Evolutionary conservation across 371 early-diverging fungal species (phyloP).

Genomic region (Mortierella sp.): DNA sequence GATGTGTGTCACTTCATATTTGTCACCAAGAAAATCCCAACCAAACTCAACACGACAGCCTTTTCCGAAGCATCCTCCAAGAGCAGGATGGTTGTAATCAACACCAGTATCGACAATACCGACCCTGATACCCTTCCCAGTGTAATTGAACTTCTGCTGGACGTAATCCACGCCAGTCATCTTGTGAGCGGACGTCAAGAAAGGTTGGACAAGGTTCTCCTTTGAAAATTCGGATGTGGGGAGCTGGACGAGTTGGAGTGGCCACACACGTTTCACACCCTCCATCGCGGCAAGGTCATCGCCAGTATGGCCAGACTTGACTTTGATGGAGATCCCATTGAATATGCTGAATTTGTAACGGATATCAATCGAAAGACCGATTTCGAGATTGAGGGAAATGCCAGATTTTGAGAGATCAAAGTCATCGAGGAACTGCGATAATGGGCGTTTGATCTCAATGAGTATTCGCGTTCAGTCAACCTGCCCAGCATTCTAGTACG

Average conservation of each 20-base stretch:
- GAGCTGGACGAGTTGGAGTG: slow-evolving; percentile 3
- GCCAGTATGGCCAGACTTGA: slow-evolving; percentile 24
- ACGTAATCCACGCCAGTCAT: slow-evolving; percentile 71
- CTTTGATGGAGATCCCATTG: slow-evolving; percentile 24
- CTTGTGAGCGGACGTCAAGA: slow-evolving; percentile 46
- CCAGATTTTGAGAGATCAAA: slow-evolving; percentile 31
- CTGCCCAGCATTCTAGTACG: no score
- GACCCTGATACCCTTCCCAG: slow-evolving; percentile 73
- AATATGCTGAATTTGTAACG: slow-evolving; percentile 23
- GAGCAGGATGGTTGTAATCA: slow-evolving; percentile 65
- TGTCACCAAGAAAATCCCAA: slow-evolving; percentile 58
- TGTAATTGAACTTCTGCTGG: slow-evolving; percentile 58
- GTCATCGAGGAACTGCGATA: no score
- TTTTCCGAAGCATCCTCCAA: slow-evolving; percentile 59
- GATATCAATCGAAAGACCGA: slow-evolving; percentile 22
- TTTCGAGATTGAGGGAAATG: slow-evolving; percentile 2
- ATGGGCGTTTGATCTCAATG: no score
- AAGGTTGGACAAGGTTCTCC: slow-evolving; percentile 13
- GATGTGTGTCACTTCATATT: slow-evolving; percentile 2
- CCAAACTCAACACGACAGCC: slow-evolving; percentile 54
- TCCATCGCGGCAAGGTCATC: slow-evolving; percentile 20
- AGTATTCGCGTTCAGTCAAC: no score
- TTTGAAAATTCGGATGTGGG: slow-evolving; percentile 10
- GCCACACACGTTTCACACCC: slow-evolving; percentile 49
- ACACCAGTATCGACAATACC: slow-evolving; percentile 78